A percentile compares a stretch with the other conserved stretches of the same genome.
Conservation (phyloP, 192 early-diverging fungal species). For the Coemansia sp. region DNA sequence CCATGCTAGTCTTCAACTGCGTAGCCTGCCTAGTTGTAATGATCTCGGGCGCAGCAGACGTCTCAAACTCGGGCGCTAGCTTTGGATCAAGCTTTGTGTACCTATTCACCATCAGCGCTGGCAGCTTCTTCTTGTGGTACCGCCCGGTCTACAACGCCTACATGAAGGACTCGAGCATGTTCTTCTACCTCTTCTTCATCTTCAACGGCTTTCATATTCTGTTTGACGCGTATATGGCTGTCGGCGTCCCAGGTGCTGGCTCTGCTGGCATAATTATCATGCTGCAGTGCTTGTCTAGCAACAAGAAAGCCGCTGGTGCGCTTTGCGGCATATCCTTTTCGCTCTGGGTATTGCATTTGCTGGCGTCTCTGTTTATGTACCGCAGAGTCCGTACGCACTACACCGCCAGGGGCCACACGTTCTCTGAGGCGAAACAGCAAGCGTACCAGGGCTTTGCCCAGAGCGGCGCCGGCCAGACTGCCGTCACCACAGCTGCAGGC, state of each 20-base stretch:
- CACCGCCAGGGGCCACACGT: conserved; percentile 67
- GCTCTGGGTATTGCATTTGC: conserved; percentile 64
- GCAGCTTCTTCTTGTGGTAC: conserved; percentile 86
- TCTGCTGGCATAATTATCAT: conserved; percentile 79
- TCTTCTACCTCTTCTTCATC: conserved; percentile 81
- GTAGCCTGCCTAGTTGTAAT: conserved; percentile 74
- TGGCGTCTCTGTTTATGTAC: conserved; percentile 60
- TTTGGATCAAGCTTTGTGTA: conserved; percentile 75
- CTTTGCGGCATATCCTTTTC: conserved; percentile 62
- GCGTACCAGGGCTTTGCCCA: conserved; percentile 59
- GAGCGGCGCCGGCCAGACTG: conserved; percentile 52
- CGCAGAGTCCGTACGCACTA: conserved; percentile 66
- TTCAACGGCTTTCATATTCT: conserved; percentile 84
- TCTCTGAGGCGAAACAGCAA: conserved; percentile 67
- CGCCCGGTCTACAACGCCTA: conserved; percentile 85
- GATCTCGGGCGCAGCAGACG: conserved; percentile 59
- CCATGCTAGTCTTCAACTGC: conserved; percentile 73
- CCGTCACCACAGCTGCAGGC: conserved; percentile 30
- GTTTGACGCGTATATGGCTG: conserved; percentile 80
- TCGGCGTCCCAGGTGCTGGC: conserved; percentile 81
- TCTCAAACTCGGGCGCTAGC: conserved; percentile 69
- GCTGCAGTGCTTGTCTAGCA: conserved; percentile 66
- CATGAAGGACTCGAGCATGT: conserved; percentile 82
- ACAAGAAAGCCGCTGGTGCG: conserved; percentile 66
- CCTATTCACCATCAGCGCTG: conserved; percentile 70